A percentile compares a stretch with the other conserved stretches of the same genome.
These are phyloP conservation scores for Avena atlantica DNA, from an alignment of 176 grass and related monocot species.

Conservation along the genomic window DNA sequence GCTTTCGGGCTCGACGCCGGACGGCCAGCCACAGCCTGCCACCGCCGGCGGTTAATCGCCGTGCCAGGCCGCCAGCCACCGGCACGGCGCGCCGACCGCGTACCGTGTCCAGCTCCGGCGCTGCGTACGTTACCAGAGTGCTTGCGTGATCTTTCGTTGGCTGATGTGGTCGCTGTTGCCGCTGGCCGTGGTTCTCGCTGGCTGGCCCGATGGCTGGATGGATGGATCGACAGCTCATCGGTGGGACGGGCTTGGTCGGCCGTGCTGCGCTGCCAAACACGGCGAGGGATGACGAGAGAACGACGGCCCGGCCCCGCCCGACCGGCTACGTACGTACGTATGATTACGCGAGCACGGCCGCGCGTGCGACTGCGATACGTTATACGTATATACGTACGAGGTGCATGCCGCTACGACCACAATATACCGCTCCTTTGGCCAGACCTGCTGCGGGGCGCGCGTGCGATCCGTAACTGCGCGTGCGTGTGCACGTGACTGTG, in stretches of 20 bases:
- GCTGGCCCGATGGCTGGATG: background rate
- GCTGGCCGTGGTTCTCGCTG: background rate
- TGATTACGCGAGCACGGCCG: background rate
- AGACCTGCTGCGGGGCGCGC: background rate
- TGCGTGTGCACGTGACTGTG: background rate
- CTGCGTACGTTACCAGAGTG: background rate
- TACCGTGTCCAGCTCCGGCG: background rate
- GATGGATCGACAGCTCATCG: slow-evolving; percentile 29
- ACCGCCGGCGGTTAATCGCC: slow-evolving; percentile 3
- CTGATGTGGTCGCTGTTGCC: background rate
- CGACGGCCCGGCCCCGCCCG: background rate
- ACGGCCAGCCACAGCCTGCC: background rate
- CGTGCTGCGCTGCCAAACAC: background rate
- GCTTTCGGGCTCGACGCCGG: background rate
- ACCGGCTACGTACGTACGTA: background rate
- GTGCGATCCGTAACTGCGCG: background rate
- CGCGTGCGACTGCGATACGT: background rate
- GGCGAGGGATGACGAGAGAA: background rate
- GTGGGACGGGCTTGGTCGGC: slow-evolving; percentile 12
- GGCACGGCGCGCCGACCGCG: slow-evolving; percentile 5
- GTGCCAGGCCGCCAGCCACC: background rate
- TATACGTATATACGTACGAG: background rate
- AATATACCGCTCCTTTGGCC: background rate
- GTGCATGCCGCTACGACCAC: background rate
- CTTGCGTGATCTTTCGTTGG: background rate